These are phyloP conservation scores for Entelexis sorbosivorans DNA, from an alignment of 1,139 yeast species.

Conservation along the genomic window DNA sequence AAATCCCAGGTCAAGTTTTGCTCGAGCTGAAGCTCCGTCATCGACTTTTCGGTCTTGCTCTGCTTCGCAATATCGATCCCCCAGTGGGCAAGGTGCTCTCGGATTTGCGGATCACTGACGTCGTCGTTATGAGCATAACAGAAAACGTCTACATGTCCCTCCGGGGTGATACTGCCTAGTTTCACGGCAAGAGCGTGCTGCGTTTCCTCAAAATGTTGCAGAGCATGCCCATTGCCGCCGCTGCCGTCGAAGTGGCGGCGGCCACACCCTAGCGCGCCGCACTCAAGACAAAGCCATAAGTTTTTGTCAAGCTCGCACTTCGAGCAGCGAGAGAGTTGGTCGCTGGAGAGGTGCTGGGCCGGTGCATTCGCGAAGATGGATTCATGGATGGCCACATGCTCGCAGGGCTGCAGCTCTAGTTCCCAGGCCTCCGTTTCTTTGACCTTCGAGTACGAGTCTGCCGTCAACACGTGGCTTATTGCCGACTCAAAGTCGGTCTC, in stretches of 20 bases:
- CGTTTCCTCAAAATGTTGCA: constrained; percentile 48
- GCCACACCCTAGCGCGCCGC: constrained; percentile 90
- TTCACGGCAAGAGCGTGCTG: constrained; percentile 78
- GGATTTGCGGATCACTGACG: constrained; percentile 57
- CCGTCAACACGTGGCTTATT: constrained; percentile 43
- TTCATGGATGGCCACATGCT: constrained; percentile 41
- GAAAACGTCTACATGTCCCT: constrained; percentile 58
- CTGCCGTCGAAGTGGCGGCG: constrained; percentile 88
- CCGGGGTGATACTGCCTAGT: constrained; percentile 73
- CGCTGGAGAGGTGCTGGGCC: constrained; percentile 22
- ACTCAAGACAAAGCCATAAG: constrained; percentile 81
- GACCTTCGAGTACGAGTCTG: constrained; percentile 55
- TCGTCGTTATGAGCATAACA: constrained; percentile 89
- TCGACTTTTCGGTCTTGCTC: constrained; percentile 63
- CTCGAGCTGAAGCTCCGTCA: constrained; percentile 81
- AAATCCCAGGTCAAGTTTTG: constrained; percentile 93
- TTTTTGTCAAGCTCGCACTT: constrained; percentile 64
- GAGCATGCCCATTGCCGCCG: constrained; percentile 84
- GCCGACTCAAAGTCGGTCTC: constrained; percentile 24
- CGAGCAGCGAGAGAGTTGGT: constrained; percentile 43
- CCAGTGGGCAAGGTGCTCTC: constrained; percentile 42
- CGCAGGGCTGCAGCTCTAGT: constrained; percentile 70
- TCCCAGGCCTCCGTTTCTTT: constrained; percentile 89
- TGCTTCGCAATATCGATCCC: constrained; percentile 59
- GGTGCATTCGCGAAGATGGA: constrained; percentile 27